Evolutionary conservation across 768 basidiomycete genomes (phyloP).

Genomic region (Daedalea quercina): DNA sequence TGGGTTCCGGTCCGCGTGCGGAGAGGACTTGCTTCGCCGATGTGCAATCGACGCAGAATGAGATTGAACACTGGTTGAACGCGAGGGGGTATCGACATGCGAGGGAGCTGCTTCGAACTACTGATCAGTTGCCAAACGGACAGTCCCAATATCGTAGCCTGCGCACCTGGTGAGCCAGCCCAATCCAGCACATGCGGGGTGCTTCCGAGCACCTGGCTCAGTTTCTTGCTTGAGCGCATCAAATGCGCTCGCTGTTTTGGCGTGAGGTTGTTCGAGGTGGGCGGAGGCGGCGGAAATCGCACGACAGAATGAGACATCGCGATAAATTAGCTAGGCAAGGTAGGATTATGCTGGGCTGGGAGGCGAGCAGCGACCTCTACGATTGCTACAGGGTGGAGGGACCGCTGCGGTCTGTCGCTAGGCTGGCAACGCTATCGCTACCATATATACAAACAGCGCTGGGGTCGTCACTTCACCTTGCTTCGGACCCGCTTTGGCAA

Average conservation of each 20-base stretch:
- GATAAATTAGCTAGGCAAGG: background rate
- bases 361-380: too few relatives aligned
- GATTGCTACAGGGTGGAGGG: too few relatives aligned
- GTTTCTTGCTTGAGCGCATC: slow-evolving; percentile 51
- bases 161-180: slow-evolving; percentile 9
- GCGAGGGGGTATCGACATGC: background rate
- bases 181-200: slow-evolving; percentile 52
- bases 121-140: background rate
- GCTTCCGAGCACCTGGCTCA: slow-evolving; percentile 50
- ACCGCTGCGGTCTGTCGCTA: too few relatives aligned
- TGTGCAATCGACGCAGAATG: slow-evolving; percentile 6
- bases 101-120: background rate
- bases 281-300: slow-evolving; percentile 38
- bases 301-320: slow-evolving; percentile 14
- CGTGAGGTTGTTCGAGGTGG: slow-evolving; percentile 51
- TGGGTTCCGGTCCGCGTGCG: slow-evolving; percentile 5
- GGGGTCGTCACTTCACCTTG: too few relatives aligned
- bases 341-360: too few relatives aligned
- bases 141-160: too few relatives aligned
- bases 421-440: too few relatives aligned
- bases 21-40: slow-evolving; percentile 10
- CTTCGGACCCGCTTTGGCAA: too few relatives aligned
- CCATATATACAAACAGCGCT: too few relatives aligned
- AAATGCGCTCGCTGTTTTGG: slow-evolving; percentile 47
- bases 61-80: background rate